Evolutionary conservation across 2,329 filamentous ascomycete species (phyloP), one percentile per base, ranked within the genome.

Genomic region (Hypoxylon sp.): DNA sequence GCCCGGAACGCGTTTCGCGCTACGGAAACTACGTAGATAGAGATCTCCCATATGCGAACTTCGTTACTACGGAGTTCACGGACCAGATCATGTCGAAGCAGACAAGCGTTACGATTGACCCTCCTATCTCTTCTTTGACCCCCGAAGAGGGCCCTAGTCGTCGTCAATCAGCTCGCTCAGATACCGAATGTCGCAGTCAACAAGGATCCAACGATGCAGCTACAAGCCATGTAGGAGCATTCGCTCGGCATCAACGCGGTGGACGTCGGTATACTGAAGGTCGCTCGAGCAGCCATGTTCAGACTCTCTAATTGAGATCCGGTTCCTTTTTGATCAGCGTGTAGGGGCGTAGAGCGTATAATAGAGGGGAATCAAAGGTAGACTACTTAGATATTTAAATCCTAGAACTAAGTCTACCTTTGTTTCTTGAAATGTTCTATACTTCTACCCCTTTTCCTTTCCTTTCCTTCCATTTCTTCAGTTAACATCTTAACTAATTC

Each of bases 21-120:
- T 73, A 73, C 48, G 71, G 71, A 55, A 52, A 62, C 19, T 66
- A 70, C 19, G 26, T n/a, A 22, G 62, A 59, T 54, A 46, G 61
- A 61, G 69, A 73, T 54, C 63, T 73, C 19, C 71, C 71, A 17
- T 71, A 44, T 37, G 53, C 60, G 33, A 47, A 62, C 22, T 59
- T 58, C 14, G 59, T 71, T n/a, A 54, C 5, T 26, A 33, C 5
- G 53, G 33, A 52, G 46, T 67, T 48, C 33, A 50, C 54, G 24
- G 48, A 70, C 10, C n/a, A 44, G 31, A 48, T 67, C 39, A 63
- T 54, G 51, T 6, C 17, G 3, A 33, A 33, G 17, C 22, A 69
- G 33, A 42, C 19, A 0, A n/a, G 46, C 39, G 61, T 67, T 29
- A 19, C 39, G 24, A 65, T 60, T 26, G 69, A 67, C 22, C 31